Percentiles rank a stretch among this genome's conserved stretches.
These are phyloP conservation scores for Trichoderma brevicompactum DNA, from an alignment of 2,329 filamentous ascomycete genomes.

Conservation along the genomic window DNA sequence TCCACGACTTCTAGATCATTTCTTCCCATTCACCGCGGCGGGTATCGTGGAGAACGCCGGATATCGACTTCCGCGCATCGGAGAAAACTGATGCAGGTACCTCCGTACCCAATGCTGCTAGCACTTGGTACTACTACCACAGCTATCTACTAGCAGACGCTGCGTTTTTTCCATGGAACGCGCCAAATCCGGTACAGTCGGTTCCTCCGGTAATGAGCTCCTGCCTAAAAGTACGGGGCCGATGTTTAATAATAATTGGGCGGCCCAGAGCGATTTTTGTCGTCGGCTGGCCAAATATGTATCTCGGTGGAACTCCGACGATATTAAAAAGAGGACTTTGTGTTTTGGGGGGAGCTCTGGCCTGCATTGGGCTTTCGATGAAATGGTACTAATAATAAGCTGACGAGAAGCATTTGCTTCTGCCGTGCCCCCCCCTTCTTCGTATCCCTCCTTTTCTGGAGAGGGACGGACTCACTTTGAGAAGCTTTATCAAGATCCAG, in stretches of 20 bases:
- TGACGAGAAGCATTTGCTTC: conserved; percentile 14
- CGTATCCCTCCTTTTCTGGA: neutral
- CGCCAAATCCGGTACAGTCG: conserved; percentile 18
- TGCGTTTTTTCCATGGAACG: conserved; percentile 9
- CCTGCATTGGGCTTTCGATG: neutral
- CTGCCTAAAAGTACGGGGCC: conserved; percentile 24
- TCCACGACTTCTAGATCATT: conserved; percentile 17
- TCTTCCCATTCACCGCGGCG: conserved; percentile 17
- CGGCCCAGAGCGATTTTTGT: conserved; percentile 18
- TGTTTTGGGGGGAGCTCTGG: neutral
- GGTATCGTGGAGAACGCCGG: conserved; percentile 26
- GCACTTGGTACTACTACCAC: neutral
- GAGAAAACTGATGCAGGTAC: conserved; percentile 27
- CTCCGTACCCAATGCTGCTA: conserved; percentile 12
- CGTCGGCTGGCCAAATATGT: conserved; percentile 3
- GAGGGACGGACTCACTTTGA: neutral
- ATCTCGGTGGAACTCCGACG: conserved; percentile 14
- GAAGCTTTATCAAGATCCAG: neutral
- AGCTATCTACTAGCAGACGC: neutral
- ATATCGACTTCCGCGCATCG: conserved; percentile 27
- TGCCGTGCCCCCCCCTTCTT: neutral
- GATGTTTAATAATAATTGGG: conserved; percentile 16
- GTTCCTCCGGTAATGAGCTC: conserved; percentile 27
- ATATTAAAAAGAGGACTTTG: conserved; percentile 1
- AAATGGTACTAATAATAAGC: conserved; percentile 21